Evolutionary conservation across 805 yeast species (phyloP), one percentile per base, ranked within the genome.

Genomic region (Isabelozyma pseudorhagii): DNA sequence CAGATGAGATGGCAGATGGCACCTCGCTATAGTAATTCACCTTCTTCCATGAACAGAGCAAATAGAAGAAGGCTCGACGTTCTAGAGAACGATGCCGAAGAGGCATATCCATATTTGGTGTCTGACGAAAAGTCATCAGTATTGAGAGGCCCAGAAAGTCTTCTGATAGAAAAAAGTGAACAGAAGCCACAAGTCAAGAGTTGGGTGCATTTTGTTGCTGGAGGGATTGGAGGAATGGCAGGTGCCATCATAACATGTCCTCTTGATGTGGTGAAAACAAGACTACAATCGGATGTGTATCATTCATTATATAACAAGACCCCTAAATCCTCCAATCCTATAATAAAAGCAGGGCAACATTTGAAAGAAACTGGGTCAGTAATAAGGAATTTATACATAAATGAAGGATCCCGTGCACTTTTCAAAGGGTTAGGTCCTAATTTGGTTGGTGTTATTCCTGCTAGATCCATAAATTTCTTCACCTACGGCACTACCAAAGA

Each of bases 341-440:
- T 79, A 1, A 55, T 70, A n/a, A 78, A 78, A 58, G 82, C 81
- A 1, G 74, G 71, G 1, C 81, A 79, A 49, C 98, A 94, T 71
- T 86, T 94, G 57, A 79, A 74, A 52, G 98, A 93, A 63, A 93
- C 98, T 0, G 80, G 86, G 51, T 72, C 77, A 27, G 94, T 91
- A 29, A 72, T 94, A 40, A 73, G 78, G 34, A 79, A 78, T 44
- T 87, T 94, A 15, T 87, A 89, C 64, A 67, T 67, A 31, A 71
- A 72, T 21, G 99, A 94, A 68, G 99, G 99, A 1, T 73, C 84
- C 28, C 74, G 87, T 41, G 93, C 98, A 4, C 73, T 94, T 43
- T 94, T 94, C 69, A 88, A 89, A 69, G 99, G 99, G 10, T 72
- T 94, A 46, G 99, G 99, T 0, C 99, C 99, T 8, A 94, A 93